These are phyloP conservation scores for Malassezia psittaci DNA, from an alignment of 1,284 basidiomycete genomes.

Conservation along the genomic window DNA sequence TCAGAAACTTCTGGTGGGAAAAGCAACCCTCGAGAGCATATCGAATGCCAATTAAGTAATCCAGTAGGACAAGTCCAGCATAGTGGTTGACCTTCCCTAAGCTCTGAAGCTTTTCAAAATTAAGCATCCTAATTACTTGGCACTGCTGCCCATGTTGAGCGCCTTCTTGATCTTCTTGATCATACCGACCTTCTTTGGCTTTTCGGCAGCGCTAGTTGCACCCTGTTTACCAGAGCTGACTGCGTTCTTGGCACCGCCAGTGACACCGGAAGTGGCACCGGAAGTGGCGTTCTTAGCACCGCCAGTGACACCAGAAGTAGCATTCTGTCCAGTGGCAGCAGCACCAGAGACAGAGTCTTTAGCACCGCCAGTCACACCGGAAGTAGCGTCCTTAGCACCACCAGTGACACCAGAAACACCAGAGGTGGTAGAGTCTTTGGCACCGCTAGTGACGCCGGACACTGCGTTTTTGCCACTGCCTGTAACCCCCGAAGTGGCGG, in stretches of 20 bases:
- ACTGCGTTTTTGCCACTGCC: background rate
- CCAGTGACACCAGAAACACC: background rate
- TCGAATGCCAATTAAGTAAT: too few species aligned
- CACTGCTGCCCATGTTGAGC: constrained; percentile 15
- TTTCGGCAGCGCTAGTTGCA: background rate
- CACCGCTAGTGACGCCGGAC: background rate
- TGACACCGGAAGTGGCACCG: background rate
- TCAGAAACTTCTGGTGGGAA: too few species aligned
- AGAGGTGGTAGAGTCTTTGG: background rate
- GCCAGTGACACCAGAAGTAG: background rate
- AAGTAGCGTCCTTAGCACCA: background rate
- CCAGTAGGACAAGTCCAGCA: too few species aligned
- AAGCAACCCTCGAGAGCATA: too few species aligned
- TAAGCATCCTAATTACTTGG: background rate
- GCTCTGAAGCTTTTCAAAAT: background rate
- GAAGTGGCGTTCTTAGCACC: background rate
- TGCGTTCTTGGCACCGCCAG: constrained; percentile 4
- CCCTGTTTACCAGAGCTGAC: background rate
- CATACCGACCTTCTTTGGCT: constrained; percentile 18
- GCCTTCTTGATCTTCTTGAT: constrained; percentile 15
- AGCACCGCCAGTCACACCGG: background rate
- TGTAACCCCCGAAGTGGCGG: background rate
- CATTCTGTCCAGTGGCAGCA: background rate
- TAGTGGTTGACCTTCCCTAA: background rate
- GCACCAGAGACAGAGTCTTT: background rate